Base-by-base conservation (phyloP, 331 rosid genomes). In the Pyracantha coccinea region DNA sequence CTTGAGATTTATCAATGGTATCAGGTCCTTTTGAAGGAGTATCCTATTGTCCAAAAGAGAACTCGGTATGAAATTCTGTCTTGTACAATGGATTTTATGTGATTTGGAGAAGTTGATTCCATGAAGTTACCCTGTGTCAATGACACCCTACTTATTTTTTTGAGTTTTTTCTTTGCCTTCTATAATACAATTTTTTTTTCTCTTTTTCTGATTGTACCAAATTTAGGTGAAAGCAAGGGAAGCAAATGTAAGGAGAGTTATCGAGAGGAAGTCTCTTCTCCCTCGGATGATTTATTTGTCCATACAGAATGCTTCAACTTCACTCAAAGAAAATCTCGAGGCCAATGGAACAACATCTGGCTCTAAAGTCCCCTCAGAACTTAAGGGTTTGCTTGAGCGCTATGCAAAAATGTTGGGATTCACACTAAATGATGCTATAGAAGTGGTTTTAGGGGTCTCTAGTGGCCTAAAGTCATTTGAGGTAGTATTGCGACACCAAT, bases 201-300 rank as follows among this genome's bases (percentile, higher is more conserved):
- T n/a, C n/a, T n/a, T n/a, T 25, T 41, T 55, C 59, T 75, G 72
- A 68, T 85, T 83, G 79, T 77, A 8, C 60, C 57, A 59, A 66
- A 77, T 78, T 69, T 80, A 95, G 99, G 79, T 64, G 65, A 84
- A 81, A 73, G 92, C 84, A 74, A 83, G 88, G 86, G 98, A 89
- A 69, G 81, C 82, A 66, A 85, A 72, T 68, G 84, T 83, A 65
- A 87, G 88, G 68, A 95, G 89, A 71, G 84, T 17, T 78, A 82
- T 95, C 28, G 96, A 90, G 87, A 89, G 87, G 91, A 95, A 81
- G 81, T 92, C 97, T 52, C 88, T 95, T 84, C 96, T 92, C 76
- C 97, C 99, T 54, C 89, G 98, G 81, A 84, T 95, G 94, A 83
- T 95, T 75, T 89, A 88, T 85, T 92, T 95, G 68, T 89, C 99